Evolutionary conservation across 2,329 filamentous ascomycete genomes (phyloP), one percentile per base, ranked within the genome.

Genomic region (Aaosphaeria arxii): DNA sequence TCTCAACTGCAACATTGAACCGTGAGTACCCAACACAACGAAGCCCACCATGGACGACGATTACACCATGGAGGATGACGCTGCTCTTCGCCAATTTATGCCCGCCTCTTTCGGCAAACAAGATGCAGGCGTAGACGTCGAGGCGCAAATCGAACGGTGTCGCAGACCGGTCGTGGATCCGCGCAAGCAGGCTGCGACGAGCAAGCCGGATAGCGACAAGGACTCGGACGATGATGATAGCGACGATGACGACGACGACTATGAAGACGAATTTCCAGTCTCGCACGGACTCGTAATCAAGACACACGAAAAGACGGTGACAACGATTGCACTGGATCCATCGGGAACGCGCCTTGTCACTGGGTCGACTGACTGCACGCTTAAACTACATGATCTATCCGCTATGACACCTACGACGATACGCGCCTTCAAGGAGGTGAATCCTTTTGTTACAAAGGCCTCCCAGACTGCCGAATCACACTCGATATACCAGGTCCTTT

Each of bases 331-430:
- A 2, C 77, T 96, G 42, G 94, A 99, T 71, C 85, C 89, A 0
- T 85, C 91, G 0, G 94, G 94, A 7, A 86, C 86, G 42, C 83
- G 94, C 59, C 76, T 99, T 65, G 84, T 92, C 42, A 94, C 90
- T n/a, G 91, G 88, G 24, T 96, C 91, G 5, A 88, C 87, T 51
- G 94, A 99, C 71, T 95, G 91, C 70, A 89, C 84, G 1, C 76
- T 97, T 61, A 97, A 96, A 66, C 78, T 99, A 13, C 91, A 96
- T 73, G 92, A 99, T 67, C 95, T 99, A 68, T 85, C 91, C 3
- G 89, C 91, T 42, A 95, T 99, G 87, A 96, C 92, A 1, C 90
- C 91, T 1, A 94, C 91, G 5, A 97, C 94, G 0, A 81, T 99
- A 44, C 88, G 92, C 59, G 90, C 94, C 1, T 99, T 99, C 79